A percentile compares a stretch with the other conserved stretches of the same genome.
phyloP scores from a whole-genome alignment of 2,329 filamentous ascomycete genomes.

The Xylariaceae sp. region DNA sequence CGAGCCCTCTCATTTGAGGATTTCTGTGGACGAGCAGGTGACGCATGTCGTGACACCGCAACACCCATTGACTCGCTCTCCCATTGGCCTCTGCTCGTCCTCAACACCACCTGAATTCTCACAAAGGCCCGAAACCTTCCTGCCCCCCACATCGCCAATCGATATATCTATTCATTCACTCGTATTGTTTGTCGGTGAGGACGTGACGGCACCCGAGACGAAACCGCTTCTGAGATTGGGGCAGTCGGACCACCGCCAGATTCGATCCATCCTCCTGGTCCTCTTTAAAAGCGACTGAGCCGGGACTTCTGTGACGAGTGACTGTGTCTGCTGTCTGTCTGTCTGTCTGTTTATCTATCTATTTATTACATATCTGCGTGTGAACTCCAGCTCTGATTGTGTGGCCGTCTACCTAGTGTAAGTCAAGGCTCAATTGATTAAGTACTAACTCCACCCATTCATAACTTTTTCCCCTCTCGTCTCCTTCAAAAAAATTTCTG shows the following conservation, averaged over 20 bases:
- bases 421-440: constrained; percentile 3
- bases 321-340: too few species aligned
- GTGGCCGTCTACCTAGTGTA: constrained; percentile 7
- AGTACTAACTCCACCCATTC: neutral
- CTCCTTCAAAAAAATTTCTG: neutral
- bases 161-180: constrained; percentile 1
- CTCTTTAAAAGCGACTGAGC: neutral
- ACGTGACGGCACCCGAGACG: constrained; percentile 1
- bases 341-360: too few species aligned
- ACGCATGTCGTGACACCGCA: constrained; percentile 18
- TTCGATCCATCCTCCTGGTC: neutral
- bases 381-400: too few species aligned
- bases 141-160: constrained; percentile 6
- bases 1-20: constrained; percentile 4
- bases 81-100: constrained; percentile 11
- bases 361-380: too few species aligned
- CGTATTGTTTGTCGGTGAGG: constrained; percentile 8
- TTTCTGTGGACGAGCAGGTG: constrained; percentile 13
- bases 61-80: constrained; percentile 8
- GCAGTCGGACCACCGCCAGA: constrained; percentile 6
- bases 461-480: too few species aligned
- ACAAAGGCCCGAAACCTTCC: constrained; percentile 16
- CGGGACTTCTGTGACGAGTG: neutral
- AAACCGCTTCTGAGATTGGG: constrained; percentile 4
- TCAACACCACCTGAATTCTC: constrained; percentile 2